Evolutionary conservation across 129 eudicot species (phyloP), one percentile per base, ranked within the genome.

Genomic region (Tanacetum coccineum): DNA sequence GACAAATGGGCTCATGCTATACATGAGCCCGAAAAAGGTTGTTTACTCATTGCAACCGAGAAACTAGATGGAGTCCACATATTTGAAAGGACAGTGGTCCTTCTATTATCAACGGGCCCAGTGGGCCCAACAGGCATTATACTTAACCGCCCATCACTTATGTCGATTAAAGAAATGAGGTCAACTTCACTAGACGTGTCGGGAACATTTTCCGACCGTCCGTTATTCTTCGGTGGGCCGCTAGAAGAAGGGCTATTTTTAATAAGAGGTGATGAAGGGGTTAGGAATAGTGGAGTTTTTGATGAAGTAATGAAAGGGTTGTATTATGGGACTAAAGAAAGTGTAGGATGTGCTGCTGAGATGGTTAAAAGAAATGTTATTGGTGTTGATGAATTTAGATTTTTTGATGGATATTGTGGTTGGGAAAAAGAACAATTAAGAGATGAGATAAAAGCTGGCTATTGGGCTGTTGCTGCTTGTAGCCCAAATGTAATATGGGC

Each of bases 61-160:
- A 93, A 88, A 86, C 95, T 93, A 20, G 90, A 93, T 21, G 98
- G 98, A 59, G 98, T 88, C 69, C 96, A 93, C 82, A 88, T 93
- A 5, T 93, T 93, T 62, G 96, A 93, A 68, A 82, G 89, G 70
- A 86, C 98, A 3, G 98, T 93, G 14, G 78, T 93, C 72, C 87
- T 93, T n/a, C 64, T 93, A 7, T 22, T 93, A 22, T 81, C 95
- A 48, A 81, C 73, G 2, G 92, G 90, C 28, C 95, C 92, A 0
- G 64, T 84, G 13, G 96, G 96, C 67, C 98, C 98, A 54, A 88
- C 79, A 0, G 96, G 96, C 20, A 62, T 93, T 30, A 93, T 93
- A 42, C 91, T 93, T 19, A 93, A 93, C 81, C 84, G 98, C 52
- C 96, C 98, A 0, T 93, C 98, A 0, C 87, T 93, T 0, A 93